Evolutionary conservation across 1,284 basidiomycete genomes (phyloP).

Genomic region (Athelia sp.): DNA sequence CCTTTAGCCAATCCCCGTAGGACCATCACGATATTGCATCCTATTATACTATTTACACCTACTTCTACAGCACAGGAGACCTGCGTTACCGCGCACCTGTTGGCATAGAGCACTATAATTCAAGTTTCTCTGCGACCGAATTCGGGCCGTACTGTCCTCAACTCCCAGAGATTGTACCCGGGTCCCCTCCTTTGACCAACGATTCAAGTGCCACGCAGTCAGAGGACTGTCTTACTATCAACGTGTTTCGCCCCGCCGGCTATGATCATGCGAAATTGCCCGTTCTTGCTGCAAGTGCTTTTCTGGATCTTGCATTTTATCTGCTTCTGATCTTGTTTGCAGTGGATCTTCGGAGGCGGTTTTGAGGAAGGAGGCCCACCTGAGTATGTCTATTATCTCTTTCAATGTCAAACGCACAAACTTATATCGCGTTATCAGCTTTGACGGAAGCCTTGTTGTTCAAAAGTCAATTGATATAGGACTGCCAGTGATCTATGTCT

Average conservation of each 20-base stretch:
- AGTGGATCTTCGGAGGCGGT: conserved; percentile 56
- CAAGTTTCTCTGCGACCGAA: conserved; percentile 30
- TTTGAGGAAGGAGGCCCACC: conserved; percentile 35
- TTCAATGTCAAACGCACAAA: neutral
- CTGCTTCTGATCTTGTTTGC: neutral
- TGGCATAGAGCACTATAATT: conserved; percentile 35
- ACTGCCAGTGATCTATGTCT: conserved; percentile 47
- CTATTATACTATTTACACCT: neutral
- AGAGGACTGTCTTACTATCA: conserved; percentile 54
- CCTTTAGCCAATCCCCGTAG: conserved; percentile 42
- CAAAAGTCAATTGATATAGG: conserved; percentile 38
- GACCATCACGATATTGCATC: conserved; percentile 5
- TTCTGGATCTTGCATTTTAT: neutral
- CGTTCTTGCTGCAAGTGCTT: conserved; percentile 42
- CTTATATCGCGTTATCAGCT: conserved; percentile 22
- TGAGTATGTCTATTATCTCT: conserved; percentile 20
- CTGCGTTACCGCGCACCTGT: conserved; percentile 45
- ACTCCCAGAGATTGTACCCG: conserved; percentile 27
- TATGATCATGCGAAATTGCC: conserved; percentile 39
- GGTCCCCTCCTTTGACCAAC: conserved; percentile 27
- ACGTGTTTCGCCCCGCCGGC: conserved; percentile 45
- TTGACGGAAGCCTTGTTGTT: conserved; percentile 41
- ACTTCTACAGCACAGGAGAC: conserved; percentile 27
- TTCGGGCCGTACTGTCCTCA: conserved; percentile 49
- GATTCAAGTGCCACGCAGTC: conserved; percentile 33